phyloP scores from a whole-genome alignment of 2,329 filamentous ascomycete species.

The Akanthomyces dipterigenus region DNA sequence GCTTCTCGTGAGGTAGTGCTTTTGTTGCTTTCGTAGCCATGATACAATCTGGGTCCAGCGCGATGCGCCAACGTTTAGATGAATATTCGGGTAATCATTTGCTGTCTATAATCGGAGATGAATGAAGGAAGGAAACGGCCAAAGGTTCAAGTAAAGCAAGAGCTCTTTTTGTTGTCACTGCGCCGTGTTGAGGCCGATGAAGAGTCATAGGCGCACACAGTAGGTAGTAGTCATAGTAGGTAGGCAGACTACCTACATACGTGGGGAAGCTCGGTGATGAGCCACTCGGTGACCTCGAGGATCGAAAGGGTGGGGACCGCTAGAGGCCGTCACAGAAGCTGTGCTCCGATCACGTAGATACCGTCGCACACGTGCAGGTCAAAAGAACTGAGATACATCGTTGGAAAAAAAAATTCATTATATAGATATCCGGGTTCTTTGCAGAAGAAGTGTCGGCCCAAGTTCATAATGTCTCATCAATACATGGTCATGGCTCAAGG shows the following conservation, averaged over 20 bases:
- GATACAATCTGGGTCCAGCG: conserved; percentile 21
- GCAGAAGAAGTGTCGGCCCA: neutral
- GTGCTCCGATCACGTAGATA: neutral
- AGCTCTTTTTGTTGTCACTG: neutral
- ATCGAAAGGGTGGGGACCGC: conserved; percentile 1
- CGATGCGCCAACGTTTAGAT: conserved; percentile 11
- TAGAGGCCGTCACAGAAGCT: neutral
- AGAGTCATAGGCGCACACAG: neutral
- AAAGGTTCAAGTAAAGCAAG: neutral
- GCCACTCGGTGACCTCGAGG: conserved; percentile 5
- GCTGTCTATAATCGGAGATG: neutral
- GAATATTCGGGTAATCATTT: conserved; percentile 27
- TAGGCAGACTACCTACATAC: conserved; percentile 5
- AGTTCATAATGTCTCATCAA: neutral
- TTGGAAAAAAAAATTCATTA: no score
- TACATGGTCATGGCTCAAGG: neutral
- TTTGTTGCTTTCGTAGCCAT: conserved; percentile 54
- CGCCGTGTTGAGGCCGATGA: neutral
- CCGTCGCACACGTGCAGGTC: neutral
- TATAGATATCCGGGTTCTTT: neutral
- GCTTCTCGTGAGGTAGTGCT: conserved; percentile 67
- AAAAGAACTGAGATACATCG: neutral
- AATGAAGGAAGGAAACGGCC: neutral
- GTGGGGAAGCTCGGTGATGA: conserved; percentile 1
- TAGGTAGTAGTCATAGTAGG: neutral